These are phyloP conservation scores for Stromatinia cepivora DNA, from an alignment of 2,329 filamentous ascomycete genomes.

Conservation along the genomic window DNA sequence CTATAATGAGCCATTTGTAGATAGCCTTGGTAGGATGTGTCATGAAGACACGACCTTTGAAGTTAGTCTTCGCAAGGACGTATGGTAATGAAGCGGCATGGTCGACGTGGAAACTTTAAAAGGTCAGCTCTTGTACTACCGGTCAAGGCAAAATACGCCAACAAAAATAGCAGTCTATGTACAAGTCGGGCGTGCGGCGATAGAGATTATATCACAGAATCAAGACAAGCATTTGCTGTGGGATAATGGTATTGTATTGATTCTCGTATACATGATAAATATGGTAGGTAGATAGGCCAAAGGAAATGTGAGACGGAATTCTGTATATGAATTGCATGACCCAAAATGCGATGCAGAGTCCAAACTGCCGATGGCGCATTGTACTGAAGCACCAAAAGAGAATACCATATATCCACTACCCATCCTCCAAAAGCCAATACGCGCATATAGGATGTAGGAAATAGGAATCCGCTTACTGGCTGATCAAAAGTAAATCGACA, in stretches of 20 bases:
- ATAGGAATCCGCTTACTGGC: slow-evolving; percentile 76
- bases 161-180: slow-evolving; percentile 34
- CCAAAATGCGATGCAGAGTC: slow-evolving; percentile 7
- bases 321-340: background rate
- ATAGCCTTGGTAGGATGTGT: slow-evolving; percentile 99
- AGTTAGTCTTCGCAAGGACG: slow-evolving; percentile 96
- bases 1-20: slow-evolving; percentile 99
- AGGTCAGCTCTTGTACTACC: slow-evolving; percentile 24
- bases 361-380: slow-evolving; percentile 9
- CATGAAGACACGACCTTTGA: slow-evolving; percentile 96
- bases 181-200: slow-evolving; percentile 32
- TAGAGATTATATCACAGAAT: slow-evolving; percentile 40
- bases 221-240: slow-evolving; percentile 39
- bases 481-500: slow-evolving; percentile 94
- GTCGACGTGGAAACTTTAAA: slow-evolving; percentile 87
- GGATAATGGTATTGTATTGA: slow-evolving; percentile 48
- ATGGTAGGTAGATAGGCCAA: slow-evolving; percentile 26
- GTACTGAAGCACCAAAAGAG: slow-evolving; percentile 10
- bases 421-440: slow-evolving; percentile 16
- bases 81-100: slow-evolving; percentile 99
- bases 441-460: slow-evolving; percentile 16
- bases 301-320: slow-evolving; percentile 13
- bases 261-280: slow-evolving; percentile 44
- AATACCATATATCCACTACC: slow-evolving; percentile 7
- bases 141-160: slow-evolving; percentile 11